A percentile compares a stretch with the other conserved stretches of the same genome.
phyloP scores from a whole-genome alignment of 2,329 filamentous ascomycete species.

The Pleurostoma richardsiae region DNA sequence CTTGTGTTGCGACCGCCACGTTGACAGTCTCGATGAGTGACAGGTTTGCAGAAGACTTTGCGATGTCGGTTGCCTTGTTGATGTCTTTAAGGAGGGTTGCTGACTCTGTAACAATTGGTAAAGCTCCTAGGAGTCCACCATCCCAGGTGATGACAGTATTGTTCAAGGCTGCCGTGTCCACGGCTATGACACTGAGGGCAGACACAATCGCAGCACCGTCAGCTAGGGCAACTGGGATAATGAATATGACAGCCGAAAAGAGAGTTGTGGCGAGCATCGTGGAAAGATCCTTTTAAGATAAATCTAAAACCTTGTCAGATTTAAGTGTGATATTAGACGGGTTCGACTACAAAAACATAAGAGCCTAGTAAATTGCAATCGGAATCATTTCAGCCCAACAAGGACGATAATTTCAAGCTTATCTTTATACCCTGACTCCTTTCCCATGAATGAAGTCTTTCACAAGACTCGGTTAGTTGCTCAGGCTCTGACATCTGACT shows the following conservation, averaged over 20 bases:
- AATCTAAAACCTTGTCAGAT: no score
- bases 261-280: neutral
- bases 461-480: no score
- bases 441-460: no score
- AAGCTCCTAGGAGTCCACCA: conserved; percentile 28
- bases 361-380: no score
- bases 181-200: conserved; percentile 27
- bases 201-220: conserved; percentile 25
- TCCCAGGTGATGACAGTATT: conserved; percentile 27
- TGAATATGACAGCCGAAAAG: neutral
- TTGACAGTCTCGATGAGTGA: conserved; percentile 28
- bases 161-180: conserved; percentile 26
- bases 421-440: no score
- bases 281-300: no score
- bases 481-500: no score
- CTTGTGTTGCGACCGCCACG: conserved; percentile 28
- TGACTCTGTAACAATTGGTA: conserved; percentile 34
- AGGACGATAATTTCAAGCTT: no score
- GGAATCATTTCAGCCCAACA: no score
- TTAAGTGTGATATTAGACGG: no score
- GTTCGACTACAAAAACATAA: no score
- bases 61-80: conserved; percentile 28
- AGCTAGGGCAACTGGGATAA: conserved; percentile 15
- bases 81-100: conserved; percentile 31
- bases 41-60: conserved; percentile 29